Percentiles rank a stretch among this genome's conserved stretches.
Evolutionary conservation across 192 early-diverging fungal genomes (phyloP).

Genomic region (Hyaloraphidium curvatum): DNA sequence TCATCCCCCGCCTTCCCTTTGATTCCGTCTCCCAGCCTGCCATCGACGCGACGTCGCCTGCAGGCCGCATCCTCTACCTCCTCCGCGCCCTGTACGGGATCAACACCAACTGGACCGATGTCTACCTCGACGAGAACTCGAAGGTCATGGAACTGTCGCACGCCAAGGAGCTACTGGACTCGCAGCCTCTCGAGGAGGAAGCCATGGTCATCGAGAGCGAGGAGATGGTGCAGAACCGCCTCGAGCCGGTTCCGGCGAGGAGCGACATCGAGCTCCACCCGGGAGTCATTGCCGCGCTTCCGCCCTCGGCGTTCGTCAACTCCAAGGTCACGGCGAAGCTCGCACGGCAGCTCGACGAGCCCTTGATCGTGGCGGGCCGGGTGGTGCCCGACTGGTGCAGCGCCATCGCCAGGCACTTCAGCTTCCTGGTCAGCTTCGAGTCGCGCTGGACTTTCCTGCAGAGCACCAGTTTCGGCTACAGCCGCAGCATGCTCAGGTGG

Average conservation of each 20-base stretch:
- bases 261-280: neutral
- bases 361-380: conserved; percentile 65
- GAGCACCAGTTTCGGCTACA: conserved; percentile 71
- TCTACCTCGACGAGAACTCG: conserved; percentile 12
- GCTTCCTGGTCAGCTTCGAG: conserved; percentile 72
- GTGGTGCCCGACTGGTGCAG: conserved; percentile 62
- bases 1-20: too few species aligned
- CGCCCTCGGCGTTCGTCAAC: conserved; percentile 42
- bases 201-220: neutral
- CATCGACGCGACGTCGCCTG: too few species aligned
- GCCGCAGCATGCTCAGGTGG: conserved; percentile 53
- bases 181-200: neutral
- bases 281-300: conserved; percentile 6
- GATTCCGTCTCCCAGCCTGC: too few species aligned
- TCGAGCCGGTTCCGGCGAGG: neutral
- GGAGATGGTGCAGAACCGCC: neutral
- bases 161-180: neutral
- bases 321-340: conserved; percentile 67
- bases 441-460: conserved; percentile 57
- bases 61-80: conserved; percentile 14
- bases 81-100: conserved; percentile 18
- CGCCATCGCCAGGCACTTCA: conserved; percentile 35
- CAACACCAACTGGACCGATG: conserved; percentile 19
- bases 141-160: conserved; percentile 20
- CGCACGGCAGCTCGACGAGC: conserved; percentile 68